Conservation (phyloP, 1,284 basidiomycete genomes). For the Tilletia walkeri region DNA sequence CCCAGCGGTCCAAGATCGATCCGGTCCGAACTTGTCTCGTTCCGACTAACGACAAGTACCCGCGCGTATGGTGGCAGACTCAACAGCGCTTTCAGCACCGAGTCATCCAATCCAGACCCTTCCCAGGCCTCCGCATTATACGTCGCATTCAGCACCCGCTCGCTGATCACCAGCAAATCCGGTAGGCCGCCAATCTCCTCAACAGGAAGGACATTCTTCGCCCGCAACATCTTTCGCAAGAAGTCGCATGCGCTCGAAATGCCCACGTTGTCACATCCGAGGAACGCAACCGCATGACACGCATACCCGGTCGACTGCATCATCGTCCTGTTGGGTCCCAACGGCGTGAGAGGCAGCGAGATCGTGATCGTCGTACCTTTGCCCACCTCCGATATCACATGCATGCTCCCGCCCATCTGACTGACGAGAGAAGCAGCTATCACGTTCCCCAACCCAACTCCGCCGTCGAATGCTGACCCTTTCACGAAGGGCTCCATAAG, state of each 20-base stretch:
- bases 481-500: conserved; percentile 40
- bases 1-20: neutral
- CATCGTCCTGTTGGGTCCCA: neutral
- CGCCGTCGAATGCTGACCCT: conserved; percentile 36
- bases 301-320: neutral
- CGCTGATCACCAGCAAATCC: conserved; percentile 22
- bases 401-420: conserved; percentile 34
- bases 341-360: conserved; percentile 21
- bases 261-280: conserved; percentile 15
- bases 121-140: neutral
- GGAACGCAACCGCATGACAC: conserved; percentile 4
- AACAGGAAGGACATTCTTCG: conserved; percentile 16
- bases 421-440: conserved; percentile 38
- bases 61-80: conserved; percentile 8
- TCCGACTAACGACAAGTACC: conserved; percentile 20
- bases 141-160: conserved; percentile 7
- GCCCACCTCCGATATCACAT: conserved; percentile 33
- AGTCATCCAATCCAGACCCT: neutral
- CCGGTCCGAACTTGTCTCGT: conserved; percentile 12
- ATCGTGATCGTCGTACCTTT: conserved; percentile 37
- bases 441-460: conserved; percentile 42
- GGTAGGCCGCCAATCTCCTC: conserved; percentile 4
- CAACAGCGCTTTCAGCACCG: neutral
- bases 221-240: conserved; percentile 1
- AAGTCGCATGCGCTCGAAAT: neutral